Base-by-base conservation (phyloP, 2,329 filamentous ascomycete species). In the Plectosphaerella sp. region DNA sequence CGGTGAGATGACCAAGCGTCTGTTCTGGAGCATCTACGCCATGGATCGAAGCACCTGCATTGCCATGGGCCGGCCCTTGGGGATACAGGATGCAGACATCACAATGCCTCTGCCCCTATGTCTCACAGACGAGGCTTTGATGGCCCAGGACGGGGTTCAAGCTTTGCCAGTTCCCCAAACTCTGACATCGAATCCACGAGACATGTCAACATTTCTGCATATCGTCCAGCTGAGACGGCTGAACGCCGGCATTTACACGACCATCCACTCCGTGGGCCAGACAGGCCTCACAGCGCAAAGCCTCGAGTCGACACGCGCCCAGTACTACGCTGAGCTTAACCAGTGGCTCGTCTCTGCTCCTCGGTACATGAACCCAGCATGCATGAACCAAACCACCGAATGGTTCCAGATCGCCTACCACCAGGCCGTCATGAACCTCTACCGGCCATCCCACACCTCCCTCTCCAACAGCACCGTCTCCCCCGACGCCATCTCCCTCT, bases 1-100 rank as follows among this genome's bases (percentile, higher is more conserved):
- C 9, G 48, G 47, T 25, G 62, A 67, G 42, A 61, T 65, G 55
- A 43, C 48, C 35, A 62, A 64, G 18, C 58, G 64, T 3, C 48
- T 67, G 1, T 66, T 63, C 52, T 67, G 64, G 64, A 61, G 61
- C 39, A 54, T 64, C 8, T 64, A 64, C 36, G 52, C 53, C n/a
- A 61, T 61, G 50, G 54, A 62, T 5, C 54, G 62, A 24, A 61
- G 55, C 18, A 62, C 64, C 39, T 60, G 58, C 1, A 60, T 64
- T 37, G 59, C 61, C 28, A 56, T 63, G 49, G 58, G 62, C 18
- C 52, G 59, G 5, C 62, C 63, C 0, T 48, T 62, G 3, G 59
- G 55, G 1, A 62, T 62, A 11, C 57, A 60, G 24, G 60, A 62
- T 20, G 42, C 57, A 2, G 61, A 64, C 15, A 61, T 64, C 5